Percentiles rank a stretch among this genome's conserved stretches.
Conservation (phyloP, 495 filamentous ascomycete species). For the Xylaria longipes region DNA sequence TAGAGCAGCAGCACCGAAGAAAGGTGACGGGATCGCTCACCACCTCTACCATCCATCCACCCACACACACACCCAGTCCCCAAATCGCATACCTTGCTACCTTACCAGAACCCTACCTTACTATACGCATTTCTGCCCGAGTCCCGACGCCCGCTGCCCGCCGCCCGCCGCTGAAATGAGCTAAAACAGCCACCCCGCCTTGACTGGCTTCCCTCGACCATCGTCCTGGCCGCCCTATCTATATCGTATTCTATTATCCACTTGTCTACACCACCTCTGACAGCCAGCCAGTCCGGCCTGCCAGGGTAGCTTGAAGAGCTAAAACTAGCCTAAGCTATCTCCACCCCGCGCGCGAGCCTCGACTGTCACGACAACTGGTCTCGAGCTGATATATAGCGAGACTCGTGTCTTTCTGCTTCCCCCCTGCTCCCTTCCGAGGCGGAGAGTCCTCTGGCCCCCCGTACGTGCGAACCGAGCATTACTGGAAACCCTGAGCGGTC, state of each 20-base stretch:
- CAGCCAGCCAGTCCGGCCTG: constrained; percentile 21
- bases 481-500: constrained; percentile 9
- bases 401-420: neutral
- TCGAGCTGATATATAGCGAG: constrained; percentile 14
- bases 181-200: constrained; percentile 26
- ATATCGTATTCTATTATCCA: constrained; percentile 6
- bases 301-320: constrained; percentile 25
- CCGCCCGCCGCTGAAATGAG: constrained; percentile 27
- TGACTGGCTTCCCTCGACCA: constrained; percentile 24
- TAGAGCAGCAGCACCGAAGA: neutral
- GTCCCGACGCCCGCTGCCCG: constrained; percentile 18
- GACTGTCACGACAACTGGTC: constrained; percentile 7
- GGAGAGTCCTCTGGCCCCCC: constrained; percentile 17
- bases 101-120: constrained; percentile 12
- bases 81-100: constrained; percentile 26
- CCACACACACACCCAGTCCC: constrained; percentile 18
- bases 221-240: constrained; percentile 18
- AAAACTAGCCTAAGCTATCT: constrained; percentile 4
- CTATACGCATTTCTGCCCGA: constrained; percentile 29
- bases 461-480: constrained; percentile 10
- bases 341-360: constrained; percentile 21
- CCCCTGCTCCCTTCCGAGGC: constrained; percentile 10
- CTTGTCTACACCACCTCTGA: constrained; percentile 1
- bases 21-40: constrained; percentile 17
- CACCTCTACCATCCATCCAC: constrained; percentile 7